A percentile compares a stretch with the other conserved stretches of the same genome.
These are phyloP conservation scores for Phanerodontia chrysosporium DNA, from an alignment of 768 basidiomycete species.

Conservation along the genomic window DNA sequence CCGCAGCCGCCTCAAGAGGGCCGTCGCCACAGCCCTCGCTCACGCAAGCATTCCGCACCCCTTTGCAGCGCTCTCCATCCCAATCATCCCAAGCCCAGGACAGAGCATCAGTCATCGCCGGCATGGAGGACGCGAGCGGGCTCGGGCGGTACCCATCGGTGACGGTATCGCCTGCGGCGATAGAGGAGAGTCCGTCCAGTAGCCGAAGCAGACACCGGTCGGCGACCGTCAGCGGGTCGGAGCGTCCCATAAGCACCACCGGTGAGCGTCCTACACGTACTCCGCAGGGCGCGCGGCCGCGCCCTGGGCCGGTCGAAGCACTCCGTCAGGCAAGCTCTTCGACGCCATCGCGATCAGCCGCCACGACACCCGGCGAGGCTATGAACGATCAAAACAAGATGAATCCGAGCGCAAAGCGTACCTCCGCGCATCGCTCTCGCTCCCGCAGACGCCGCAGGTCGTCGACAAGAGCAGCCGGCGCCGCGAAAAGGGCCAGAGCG, in stretches of 20 bases:
- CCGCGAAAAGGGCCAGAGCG: conserved; percentile 1
- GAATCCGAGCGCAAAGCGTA: no score
- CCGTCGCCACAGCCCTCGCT: conserved; percentile 11
- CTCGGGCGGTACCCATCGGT: not conserved
- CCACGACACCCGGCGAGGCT: not conserved
- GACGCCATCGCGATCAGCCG: not conserved
- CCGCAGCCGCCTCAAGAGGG: not conserved
- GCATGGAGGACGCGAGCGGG: not conserved
- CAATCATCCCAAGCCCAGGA: no score
- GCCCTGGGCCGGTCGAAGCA: conserved; percentile 1
- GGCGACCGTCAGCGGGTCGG: not conserved
- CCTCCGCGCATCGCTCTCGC: conserved; percentile 1
- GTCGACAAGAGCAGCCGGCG: not conserved
- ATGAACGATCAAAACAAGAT: no score
- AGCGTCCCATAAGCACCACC: not conserved
- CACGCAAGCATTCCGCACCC: conserved; percentile 20
- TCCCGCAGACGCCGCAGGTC: not conserved
- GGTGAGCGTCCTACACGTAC: conserved; percentile 9
- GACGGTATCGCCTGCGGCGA: not conserved
- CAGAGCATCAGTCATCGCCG: no score
- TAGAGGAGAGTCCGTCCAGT: conserved; percentile 5
- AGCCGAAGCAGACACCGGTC: conserved; percentile 5
- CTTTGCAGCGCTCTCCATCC: conserved; percentile 15
- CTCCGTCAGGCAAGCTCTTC: not conserved
- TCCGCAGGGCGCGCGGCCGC: conserved; percentile 6